These are phyloP conservation scores for Myotisia sp. DNA, from an alignment of 2,329 filamentous ascomycete genomes.

Conservation along the genomic window DNA sequence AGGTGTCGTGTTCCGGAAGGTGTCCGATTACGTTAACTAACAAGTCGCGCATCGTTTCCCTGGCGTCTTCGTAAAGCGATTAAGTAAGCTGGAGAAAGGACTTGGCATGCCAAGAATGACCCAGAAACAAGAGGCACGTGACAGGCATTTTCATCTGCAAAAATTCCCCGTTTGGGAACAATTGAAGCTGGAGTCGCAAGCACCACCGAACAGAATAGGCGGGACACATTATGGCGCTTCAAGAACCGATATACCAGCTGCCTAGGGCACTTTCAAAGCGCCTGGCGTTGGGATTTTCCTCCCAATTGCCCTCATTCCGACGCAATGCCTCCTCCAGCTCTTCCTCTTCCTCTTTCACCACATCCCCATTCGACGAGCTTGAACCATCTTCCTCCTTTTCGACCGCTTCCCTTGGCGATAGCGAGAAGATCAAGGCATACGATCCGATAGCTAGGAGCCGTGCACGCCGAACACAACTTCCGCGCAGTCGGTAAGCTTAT, in stretches of 20 bases:
- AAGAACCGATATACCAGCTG: slow-evolving; percentile 27
- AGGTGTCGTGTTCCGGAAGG: no score
- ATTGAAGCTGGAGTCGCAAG: no score
- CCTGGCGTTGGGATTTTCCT: slow-evolving; percentile 19
- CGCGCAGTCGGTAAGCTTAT: slow-evolving; percentile 41
- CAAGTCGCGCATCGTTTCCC: no score
- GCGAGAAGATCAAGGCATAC: slow-evolving; percentile 34
- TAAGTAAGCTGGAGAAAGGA: no score
- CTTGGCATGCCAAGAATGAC: no score
- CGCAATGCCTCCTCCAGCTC: slow-evolving; percentile 37
- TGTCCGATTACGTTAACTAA: no score
- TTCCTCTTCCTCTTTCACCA: slow-evolving; percentile 17
- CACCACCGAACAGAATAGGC: no score
- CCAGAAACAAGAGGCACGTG: no score
- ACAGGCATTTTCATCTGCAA: no score
- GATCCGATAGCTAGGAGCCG: slow-evolving; percentile 37
- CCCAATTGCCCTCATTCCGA: slow-evolving; percentile 21
- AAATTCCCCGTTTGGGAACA: no score
- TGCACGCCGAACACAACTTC: slow-evolving; percentile 30
- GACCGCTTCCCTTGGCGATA: slow-evolving; percentile 23
- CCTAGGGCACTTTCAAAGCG: slow-evolving; percentile 25
- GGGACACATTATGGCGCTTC: slow-evolving; percentile 25
- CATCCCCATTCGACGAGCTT: slow-evolving; percentile 30
- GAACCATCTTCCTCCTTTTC: slow-evolving; percentile 36
- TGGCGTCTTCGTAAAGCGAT: no score